Conservation (phyloP, 176 grass and related monocot species). For the Sorghum bicolor region Sorghum_bicolor_NCBIv3 NC_012872.2:16858001-16858500, state of each 20-base stretch:
- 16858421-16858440: conserved; percentile 23
- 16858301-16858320: conserved; percentile 10
- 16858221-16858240: conserved; percentile 20
- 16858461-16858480: conserved; percentile 29
- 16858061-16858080: neutral
- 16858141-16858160: neutral
- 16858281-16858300: conserved; percentile 1
- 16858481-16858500: neutral
- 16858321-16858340: neutral
- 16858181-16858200: conserved; percentile 20
- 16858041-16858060: neutral
- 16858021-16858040: neutral
- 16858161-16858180: neutral
- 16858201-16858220: conserved; percentile 43
- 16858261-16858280: neutral
- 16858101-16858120: neutral
- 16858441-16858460: conserved; percentile 33
- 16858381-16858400: neutral
- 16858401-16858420: conserved; percentile 36
- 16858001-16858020: neutral
- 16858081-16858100: neutral
- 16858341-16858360: neutral
- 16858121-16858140: conserved; percentile 2
- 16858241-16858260: neutral
- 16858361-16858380: neutral